phyloP scores from a whole-genome alignment of 805 yeast genomes.

The Cyberlindnera maritima region DNA sequence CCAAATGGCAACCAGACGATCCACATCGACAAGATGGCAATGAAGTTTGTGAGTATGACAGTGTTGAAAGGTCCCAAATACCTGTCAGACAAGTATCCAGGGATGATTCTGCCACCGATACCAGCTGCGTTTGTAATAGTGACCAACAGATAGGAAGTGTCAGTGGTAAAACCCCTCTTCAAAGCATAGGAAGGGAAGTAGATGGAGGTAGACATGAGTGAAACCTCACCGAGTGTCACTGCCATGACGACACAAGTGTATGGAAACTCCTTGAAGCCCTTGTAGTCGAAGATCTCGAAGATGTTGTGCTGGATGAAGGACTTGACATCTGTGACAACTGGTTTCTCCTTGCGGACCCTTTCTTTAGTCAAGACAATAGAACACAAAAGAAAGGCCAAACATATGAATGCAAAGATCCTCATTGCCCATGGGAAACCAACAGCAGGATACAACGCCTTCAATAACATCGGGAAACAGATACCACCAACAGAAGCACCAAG shows the following conservation, averaged over 20 bases:
- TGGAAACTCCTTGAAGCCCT: slow-evolving; percentile 28
- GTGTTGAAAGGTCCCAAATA: slow-evolving; percentile 52
- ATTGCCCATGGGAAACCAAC: slow-evolving; percentile 63
- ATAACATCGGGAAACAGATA: slow-evolving; percentile 50
- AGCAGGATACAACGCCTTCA: slow-evolving; percentile 45
- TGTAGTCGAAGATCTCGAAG: slow-evolving; percentile 36
- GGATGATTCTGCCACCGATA: slow-evolving; percentile 42
- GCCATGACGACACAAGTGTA: slow-evolving; percentile 39
- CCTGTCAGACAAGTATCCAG: slow-evolving; percentile 43
- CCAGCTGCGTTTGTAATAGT: slow-evolving; percentile 48
- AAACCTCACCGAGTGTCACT: slow-evolving; percentile 36
- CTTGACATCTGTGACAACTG: slow-evolving; percentile 1
- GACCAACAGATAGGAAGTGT: slow-evolving; percentile 43
- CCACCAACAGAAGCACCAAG: slow-evolving; percentile 61
- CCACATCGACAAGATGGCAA: slow-evolving; percentile 23
- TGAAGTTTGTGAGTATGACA: slow-evolving; percentile 34
- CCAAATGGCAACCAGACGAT: slow-evolving; percentile 46
- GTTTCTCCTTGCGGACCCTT: slow-evolving; percentile 29
- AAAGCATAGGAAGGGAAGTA: slow-evolving; percentile 53
- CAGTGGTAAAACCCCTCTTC: slow-evolving; percentile 42
- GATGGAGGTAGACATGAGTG: slow-evolving; percentile 41
- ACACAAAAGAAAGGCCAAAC: slow-evolving; percentile 36
- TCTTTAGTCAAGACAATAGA: slow-evolving; percentile 41
- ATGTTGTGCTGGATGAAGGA: slow-evolving; percentile 22
- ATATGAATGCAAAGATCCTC: slow-evolving; percentile 48